Evolutionary conservation across 2,329 filamentous ascomycete genomes (phyloP), one percentile per base, ranked within the genome.

Genomic region (Ustilaginoidea virens): DNA sequence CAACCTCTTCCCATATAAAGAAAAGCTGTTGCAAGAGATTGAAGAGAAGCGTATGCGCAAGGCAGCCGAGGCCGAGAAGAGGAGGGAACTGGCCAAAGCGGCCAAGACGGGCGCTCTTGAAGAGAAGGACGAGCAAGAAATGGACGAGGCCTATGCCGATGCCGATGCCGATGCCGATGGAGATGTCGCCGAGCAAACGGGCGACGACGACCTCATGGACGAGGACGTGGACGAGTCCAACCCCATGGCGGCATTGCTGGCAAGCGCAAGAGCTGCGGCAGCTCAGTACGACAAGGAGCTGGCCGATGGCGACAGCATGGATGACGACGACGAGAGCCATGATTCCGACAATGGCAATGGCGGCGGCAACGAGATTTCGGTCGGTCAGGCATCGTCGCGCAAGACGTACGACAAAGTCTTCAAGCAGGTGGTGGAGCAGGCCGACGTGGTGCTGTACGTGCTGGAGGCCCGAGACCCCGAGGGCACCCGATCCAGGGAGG

Each of bases 1-100:
- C 23, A 98, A 96, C 49, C 60, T 94, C 20, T 98, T 94, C 60
- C 90, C 90, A 1, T 94, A 90, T 66, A 98, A 98, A 62, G 86
- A 94, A 53, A 86, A 80, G 63, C 70, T 98, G 17, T 69, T 98
- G 19, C 74, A 86, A 33, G 85, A 98, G 56, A 92, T 98, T 43
- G 90, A 98, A 58, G 82, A 93, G 58, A 78, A 73, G 44, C 79
- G 79, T 48, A 61, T 77, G 40, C 62, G 70, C 52, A 94, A 87
- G 61, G 73, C 74, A 38, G 85, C 93, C 47, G 82, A 93, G 47
- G 66, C 69, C 33, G 63, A 70, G 51, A 69, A 69, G 48, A 66
- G 72, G 43, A 71, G 71, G 37, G 80, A 92, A 47, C 60, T 83
- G 45, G 75, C 74, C 32, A 80, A 72, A 60, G 73, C 73, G 11